Evolutionary conservation across 2,329 filamentous ascomycete genomes (phyloP).

Genomic region (Scedosporium apiospermum): DNA sequence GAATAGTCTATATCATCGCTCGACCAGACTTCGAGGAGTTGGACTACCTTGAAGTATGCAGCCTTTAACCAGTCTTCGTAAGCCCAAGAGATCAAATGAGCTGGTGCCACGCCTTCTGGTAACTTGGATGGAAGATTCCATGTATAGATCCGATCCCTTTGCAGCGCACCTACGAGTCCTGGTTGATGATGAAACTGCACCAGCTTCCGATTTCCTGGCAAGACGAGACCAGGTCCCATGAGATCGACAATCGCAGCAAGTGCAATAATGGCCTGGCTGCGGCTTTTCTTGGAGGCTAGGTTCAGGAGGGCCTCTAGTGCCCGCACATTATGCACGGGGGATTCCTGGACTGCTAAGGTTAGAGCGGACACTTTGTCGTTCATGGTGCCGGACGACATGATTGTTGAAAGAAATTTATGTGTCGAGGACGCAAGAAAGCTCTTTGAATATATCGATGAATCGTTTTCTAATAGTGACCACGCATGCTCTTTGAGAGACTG

Average conservation of each 20-base stretch:
- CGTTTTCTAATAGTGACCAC: conserved; percentile 62
- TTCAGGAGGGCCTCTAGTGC: conserved; percentile 76
- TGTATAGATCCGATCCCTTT: conserved; percentile 41
- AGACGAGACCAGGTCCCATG: conserved; percentile 75
- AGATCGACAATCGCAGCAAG: conserved; percentile 89
- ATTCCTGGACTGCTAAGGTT: conserved; percentile 91
- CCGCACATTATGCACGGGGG: conserved; percentile 84
- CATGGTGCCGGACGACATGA: conserved; percentile 92
- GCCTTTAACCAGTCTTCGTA: conserved; percentile 95
- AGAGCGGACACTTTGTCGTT: conserved; percentile 95
- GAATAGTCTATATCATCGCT: conserved; percentile 94
- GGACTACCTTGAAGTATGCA: conserved; percentile 85
- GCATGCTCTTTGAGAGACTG: conserved; percentile 59
- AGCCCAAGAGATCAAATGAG: conserved; percentile 77
- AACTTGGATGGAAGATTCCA: conserved; percentile 66
- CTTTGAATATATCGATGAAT: conserved; percentile 65
- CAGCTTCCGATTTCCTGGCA: conserved; percentile 75
- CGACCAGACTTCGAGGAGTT: conserved; percentile 86
- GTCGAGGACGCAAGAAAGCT: conserved; percentile 74
- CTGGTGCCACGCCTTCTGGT: conserved; percentile 62
- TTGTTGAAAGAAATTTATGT: conserved; percentile 92
- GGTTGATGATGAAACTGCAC: conserved; percentile 73
- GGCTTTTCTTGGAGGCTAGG: conserved; percentile 85
- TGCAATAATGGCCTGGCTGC: conserved; percentile 87
- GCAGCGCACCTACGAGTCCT: conserved; percentile 60